Evolutionary conservation across 176 grass and related monocot genomes (phyloP).

Genomic region (Metroxylon sagu): DNA sequence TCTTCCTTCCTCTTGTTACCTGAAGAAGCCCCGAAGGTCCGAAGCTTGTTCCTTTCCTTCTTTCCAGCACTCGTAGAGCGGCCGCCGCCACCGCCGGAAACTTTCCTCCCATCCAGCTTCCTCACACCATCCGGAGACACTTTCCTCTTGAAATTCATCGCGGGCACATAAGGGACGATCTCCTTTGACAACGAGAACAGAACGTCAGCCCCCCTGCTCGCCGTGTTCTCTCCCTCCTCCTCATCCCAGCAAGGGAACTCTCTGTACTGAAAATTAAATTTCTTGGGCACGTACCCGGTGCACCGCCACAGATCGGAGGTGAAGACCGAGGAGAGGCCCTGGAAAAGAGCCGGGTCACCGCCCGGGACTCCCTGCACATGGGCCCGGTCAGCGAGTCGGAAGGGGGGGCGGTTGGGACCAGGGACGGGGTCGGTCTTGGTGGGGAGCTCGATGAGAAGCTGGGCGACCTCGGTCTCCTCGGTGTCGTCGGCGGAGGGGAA

Average conservation of each 20-base stretch:
- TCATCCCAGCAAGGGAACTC: constrained; percentile 83
- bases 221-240: constrained; percentile 12
- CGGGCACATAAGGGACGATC: background rate
- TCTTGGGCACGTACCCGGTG: constrained; percentile 81
- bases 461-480: constrained; percentile 84
- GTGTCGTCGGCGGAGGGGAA: constrained; percentile 30
- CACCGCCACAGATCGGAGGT: constrained; percentile 64
- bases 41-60: constrained; percentile 39
- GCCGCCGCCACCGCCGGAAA: constrained; percentile 6
- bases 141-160: background rate
- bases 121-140: constrained; percentile 6
- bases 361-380: constrained; percentile 73
- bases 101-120: constrained; percentile 8
- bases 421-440: constrained; percentile 32
- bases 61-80: constrained; percentile 15
- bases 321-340: constrained; percentile 36
- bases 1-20: constrained; percentile 41
- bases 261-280: constrained; percentile 62
- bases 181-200: constrained; percentile 69
- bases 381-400: constrained; percentile 44
- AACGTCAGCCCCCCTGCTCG: constrained; percentile 46
- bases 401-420: constrained; percentile 12
- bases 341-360: constrained; percentile 48
- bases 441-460: constrained; percentile 72
- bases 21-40: constrained; percentile 21